Evolutionary conservation across 2,329 filamentous ascomycete species (phyloP), one percentile per base, ranked within the genome.

Genomic region (Fusarium penzigii): DNA sequence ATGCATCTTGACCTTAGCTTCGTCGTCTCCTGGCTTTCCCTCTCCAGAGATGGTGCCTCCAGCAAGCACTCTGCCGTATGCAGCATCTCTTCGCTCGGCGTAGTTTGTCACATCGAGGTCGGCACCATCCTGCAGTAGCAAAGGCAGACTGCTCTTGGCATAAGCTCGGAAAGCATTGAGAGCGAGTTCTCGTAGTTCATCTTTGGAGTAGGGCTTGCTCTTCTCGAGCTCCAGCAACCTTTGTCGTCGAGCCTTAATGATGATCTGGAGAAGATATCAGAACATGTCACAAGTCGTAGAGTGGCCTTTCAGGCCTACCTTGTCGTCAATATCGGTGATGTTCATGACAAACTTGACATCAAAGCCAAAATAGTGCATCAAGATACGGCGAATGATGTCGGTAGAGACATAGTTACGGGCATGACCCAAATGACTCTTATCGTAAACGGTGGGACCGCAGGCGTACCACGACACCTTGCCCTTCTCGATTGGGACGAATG

Each of bases 1-100:
- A 65, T 96, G 90, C 90, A 96, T 95, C 74, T 92, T 95, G 60
- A 90, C 74, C 75, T 96, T 96, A 13, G 90, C 90, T 68, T 95
- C 89, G 50, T 86, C 85, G 65, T 96, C 91, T 7, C 87, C 83
- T 0, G 89, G 79, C 62, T 79, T 82, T 36, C 80, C 81, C 55
- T 84, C 80, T 2, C 79, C 81, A 3, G 76, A 74, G 39, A 85
- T 68, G 3, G 82, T 79, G 10, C 78, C 78, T 7, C 83, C 83
- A 10, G 78, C 71, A 44, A 86, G 68, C 7, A 86, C 77, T 39
- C 73, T 70, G 43, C 78, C 77, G 56, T 86, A 86, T 12, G 74
- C 78, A 5, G 72, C 67, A 61, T 84, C 79, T 64, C 78, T 75
- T 56, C 75, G 70, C 46, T 71, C 63, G 40, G 66, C 65, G 64